Percentiles rank a stretch among this genome's conserved stretches.
These are phyloP conservation scores for Cryptococcus neoformans DNA, from an alignment of 1,284 basidiomycete genomes.

Conservation along the genomic window DNA sequence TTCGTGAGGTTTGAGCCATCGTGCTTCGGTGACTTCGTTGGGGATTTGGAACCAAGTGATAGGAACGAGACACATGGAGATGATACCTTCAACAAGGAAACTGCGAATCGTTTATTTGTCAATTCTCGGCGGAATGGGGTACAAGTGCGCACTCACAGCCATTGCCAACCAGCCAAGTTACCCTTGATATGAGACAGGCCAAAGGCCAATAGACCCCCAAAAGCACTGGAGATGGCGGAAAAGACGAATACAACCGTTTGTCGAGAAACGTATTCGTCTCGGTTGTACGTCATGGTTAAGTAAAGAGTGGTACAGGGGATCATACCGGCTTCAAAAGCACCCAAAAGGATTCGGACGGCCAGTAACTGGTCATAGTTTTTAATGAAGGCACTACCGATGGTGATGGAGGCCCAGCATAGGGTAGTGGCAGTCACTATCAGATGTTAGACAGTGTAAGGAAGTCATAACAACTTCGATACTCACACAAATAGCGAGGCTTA, in stretches of 20 bases:
- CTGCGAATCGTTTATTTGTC: not conserved
- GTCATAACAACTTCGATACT: conserved; percentile 1
- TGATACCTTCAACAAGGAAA: conserved; percentile 8
- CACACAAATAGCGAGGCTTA: conserved; percentile 21
- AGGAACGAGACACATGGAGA: conserved; percentile 6
- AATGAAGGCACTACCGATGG: conserved; percentile 18
- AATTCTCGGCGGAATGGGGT: too few relatives aligned
- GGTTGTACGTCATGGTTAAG: conserved; percentile 11
- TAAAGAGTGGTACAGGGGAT: conserved; percentile 26
- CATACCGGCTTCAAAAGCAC: conserved; percentile 29
- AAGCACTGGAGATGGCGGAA: conserved; percentile 5
- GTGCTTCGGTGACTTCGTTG: conserved; percentile 5
- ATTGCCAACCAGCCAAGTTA: conserved; percentile 9
- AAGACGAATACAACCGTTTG: conserved; percentile 6
- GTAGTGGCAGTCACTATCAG: conserved; percentile 17
- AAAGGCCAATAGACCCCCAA: conserved; percentile 32
- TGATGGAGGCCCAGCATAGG: conserved; percentile 20
- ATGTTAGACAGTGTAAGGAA: not conserved
- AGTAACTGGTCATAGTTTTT: conserved; percentile 24
- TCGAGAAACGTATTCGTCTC: conserved; percentile 9
- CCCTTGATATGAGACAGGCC: conserved; percentile 22
- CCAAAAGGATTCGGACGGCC: conserved; percentile 24
- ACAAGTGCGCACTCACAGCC: not conserved
- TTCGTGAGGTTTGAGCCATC: conserved; percentile 6
- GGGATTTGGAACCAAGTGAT: conserved; percentile 8